These are phyloP conservation scores for Aspergillus ostianus DNA, from an alignment of 495 filamentous ascomycete species.

Conservation along the genomic window DNA sequence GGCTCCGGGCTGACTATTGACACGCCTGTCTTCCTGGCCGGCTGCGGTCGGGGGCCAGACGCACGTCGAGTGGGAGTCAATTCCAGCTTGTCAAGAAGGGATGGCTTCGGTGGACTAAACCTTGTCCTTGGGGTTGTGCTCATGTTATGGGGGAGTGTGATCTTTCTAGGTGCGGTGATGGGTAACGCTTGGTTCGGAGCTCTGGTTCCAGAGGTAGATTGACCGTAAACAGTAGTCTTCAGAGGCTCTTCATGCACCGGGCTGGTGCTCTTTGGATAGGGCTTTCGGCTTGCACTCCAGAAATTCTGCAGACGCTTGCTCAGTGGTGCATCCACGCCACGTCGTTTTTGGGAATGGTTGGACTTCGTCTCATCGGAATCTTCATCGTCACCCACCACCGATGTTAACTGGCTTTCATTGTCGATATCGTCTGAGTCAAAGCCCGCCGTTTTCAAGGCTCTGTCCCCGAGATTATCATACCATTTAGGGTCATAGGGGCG, in stretches of 20 bases:
- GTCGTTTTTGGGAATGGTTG: slow-evolving; percentile 27
- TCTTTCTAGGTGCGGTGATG: slow-evolving; percentile 31
- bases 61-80: slow-evolving; percentile 40
- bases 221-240: slow-evolving; percentile 17
- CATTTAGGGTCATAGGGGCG: slow-evolving; percentile 33
- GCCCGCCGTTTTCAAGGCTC: slow-evolving; percentile 35
- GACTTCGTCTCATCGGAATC: slow-evolving; percentile 29
- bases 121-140: slow-evolving; percentile 41
- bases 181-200: slow-evolving; percentile 34
- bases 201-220: slow-evolving; percentile 20
- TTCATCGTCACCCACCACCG: slow-evolving; percentile 37
- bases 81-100: slow-evolving; percentile 42
- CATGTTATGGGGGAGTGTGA: slow-evolving; percentile 38
- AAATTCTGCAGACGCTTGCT: slow-evolving; percentile 43
- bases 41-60: slow-evolving; percentile 33
- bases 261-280: slow-evolving; percentile 19
- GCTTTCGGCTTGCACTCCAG: slow-evolving; percentile 38
- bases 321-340: slow-evolving; percentile 35
- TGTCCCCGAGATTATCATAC: slow-evolving; percentile 37
- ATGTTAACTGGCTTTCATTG: slow-evolving; percentile 35
- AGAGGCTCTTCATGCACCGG: slow-evolving; percentile 20
- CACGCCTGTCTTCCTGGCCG: slow-evolving; percentile 17
- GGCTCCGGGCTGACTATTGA: slow-evolving; percentile 18
- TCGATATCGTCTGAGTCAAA: slow-evolving; percentile 37
- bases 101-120: slow-evolving; percentile 46